phyloP scores from a whole-genome alignment of 225 moss, liverwort and hornwort genomes.

The Polytrichum commune region DNA sequence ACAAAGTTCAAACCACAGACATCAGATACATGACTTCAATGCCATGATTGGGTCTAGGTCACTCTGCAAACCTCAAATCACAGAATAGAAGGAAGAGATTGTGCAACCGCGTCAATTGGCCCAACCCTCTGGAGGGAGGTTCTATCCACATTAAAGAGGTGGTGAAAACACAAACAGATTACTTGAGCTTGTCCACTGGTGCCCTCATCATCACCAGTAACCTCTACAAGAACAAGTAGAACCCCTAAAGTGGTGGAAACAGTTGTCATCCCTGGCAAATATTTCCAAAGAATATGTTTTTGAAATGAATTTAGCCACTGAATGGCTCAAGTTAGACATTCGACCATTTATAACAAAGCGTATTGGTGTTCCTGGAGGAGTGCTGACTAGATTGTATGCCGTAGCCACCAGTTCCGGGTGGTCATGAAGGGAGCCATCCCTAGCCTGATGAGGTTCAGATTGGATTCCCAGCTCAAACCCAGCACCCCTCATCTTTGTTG shows the following conservation, averaged over 20 bases:
- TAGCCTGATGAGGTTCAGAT: conserved; percentile 16
- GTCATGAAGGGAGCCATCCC: conserved; percentile 17
- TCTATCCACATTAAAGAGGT: no score
- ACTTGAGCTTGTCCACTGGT: no score
- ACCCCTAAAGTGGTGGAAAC: conserved; percentile 44
- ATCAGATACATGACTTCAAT: no score
- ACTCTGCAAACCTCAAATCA: no score
- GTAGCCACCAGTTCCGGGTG: conserved; percentile 47
- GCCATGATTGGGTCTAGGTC: no score
- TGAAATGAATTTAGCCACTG: conserved; percentile 37
- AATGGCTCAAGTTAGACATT: conserved; percentile 44
- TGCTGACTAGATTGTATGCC: conserved; percentile 40
- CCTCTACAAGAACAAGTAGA: conserved; percentile 45
- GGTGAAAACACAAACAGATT: no score
- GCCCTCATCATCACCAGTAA: conserved; percentile 40
- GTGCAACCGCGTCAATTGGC: no score
- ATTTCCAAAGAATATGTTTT: conserved; percentile 19
- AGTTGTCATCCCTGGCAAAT: conserved; percentile 43
- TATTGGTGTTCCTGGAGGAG: conserved; percentile 37
- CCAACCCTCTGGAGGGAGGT: no score
- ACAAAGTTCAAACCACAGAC: no score
- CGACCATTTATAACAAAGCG: conserved; percentile 36
- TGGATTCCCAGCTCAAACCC: conserved; percentile 30
- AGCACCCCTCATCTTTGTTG: conserved; percentile 24
- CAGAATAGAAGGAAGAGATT: no score